Percentiles rank a stretch among this genome's conserved stretches.
Evolutionary conservation across 2,329 filamentous ascomycete genomes (phyloP).

Genomic region (Pezicula radicicola): DNA sequence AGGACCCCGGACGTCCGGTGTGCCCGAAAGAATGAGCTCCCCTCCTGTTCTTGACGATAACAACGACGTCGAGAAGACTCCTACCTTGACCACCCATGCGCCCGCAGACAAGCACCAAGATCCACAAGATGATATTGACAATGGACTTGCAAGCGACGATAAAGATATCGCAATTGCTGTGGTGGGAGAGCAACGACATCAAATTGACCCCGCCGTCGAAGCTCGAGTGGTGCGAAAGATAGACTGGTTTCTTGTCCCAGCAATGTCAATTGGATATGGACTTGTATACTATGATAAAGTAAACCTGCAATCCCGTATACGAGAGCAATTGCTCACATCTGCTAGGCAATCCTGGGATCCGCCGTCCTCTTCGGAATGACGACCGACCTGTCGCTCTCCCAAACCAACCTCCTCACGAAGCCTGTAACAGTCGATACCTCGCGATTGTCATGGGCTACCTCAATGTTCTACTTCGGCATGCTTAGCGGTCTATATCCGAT

Average conservation of each 20-base stretch:
- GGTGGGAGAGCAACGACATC: constrained; percentile 22
- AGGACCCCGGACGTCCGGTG: no score
- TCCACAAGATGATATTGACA: background rate
- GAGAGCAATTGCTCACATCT: background rate
- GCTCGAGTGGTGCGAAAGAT: constrained; percentile 62
- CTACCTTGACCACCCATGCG: no score
- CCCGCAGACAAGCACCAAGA: no score
- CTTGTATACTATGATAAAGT: constrained; percentile 70
- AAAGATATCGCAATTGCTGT: constrained; percentile 24
- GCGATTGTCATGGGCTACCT: constrained; percentile 73
- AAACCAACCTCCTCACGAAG: constrained; percentile 41
- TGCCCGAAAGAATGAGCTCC: no score
- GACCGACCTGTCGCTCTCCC: constrained; percentile 56
- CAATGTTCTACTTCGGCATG: constrained; percentile 79
- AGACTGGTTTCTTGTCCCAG: constrained; percentile 63
- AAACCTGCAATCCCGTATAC: constrained; percentile 7
- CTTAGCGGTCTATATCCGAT: constrained; percentile 71
- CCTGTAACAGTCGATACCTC: constrained; percentile 62
- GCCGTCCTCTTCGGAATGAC: constrained; percentile 78
- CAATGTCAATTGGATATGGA: constrained; percentile 64
- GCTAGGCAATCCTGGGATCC: constrained; percentile 66
- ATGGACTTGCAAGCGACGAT: constrained; percentile 1
- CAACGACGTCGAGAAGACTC: no score
- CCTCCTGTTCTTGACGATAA: no score
- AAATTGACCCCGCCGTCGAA: constrained; percentile 47